Evolutionary conservation across 1,284 basidiomycete species (phyloP), one percentile per base, ranked within the genome.

Genomic region (Pholiota adiposa): DNA sequence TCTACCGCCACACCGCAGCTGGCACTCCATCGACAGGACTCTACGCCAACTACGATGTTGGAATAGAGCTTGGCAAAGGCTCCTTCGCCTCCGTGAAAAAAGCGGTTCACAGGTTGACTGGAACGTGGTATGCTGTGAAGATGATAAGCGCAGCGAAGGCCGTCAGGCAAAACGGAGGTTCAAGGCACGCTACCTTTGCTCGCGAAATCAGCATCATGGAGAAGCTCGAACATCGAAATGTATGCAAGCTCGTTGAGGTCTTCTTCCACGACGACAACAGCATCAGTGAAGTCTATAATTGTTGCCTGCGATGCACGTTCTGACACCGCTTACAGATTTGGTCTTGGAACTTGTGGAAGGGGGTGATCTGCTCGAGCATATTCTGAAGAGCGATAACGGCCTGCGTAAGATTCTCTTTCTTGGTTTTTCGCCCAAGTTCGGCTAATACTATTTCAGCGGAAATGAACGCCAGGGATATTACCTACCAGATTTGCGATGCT

Each of bases 351-450:
- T 87, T 62, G 82, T 97, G 3, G 85, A 90, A 27, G 95, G 96
- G 16, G 95, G 94, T 0, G 94, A 97, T 72, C 77, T 98, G n/a
- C 79, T 97, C 16, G 90, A 94, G 64, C 87, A 86, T 67, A 94
- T 96, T 63, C 70, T 93, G 50, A 77, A 73, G 14, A 69, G 75
- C 4, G 72, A 75, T 21, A 58, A 21, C 2, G 89, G 90, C 2
- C 68, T 94, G 1, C 63, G 90, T 92, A 67, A 73, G 87, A 80
- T 6, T 34, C 41, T n/a, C 48, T 46, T 1, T 23, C 23, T 46
- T 58, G 16, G 21, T 16, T 21, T 9, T n/a, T n/a, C n/a, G n/a
- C n/a, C 34, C 27, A 48, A 31, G 31, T 23, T 31, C 59, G 44
- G 12, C 36, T 62, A 12, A 41, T 3, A 25, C 40, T 49, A 29